Conservation (phyloP, 805 yeast species). For the Wickerhamomyces rabaulensis region DNA sequence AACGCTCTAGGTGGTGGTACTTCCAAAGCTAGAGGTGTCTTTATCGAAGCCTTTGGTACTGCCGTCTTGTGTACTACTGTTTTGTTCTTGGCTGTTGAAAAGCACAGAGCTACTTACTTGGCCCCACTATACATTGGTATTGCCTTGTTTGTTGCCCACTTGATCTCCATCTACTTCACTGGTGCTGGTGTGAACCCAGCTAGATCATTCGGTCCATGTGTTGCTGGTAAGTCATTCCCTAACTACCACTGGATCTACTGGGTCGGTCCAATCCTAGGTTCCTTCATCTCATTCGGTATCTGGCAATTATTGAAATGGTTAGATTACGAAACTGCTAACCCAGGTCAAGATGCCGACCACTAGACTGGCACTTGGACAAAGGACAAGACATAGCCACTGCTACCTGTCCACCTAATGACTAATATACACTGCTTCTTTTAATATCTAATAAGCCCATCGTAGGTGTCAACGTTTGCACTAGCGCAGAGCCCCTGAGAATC, state of each 20-base stretch:
- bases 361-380: constrained; percentile 1
- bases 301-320: constrained; percentile 63
- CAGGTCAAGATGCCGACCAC: constrained; percentile 59
- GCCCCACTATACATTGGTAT: constrained; percentile 85
- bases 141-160: constrained; percentile 75
- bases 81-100: constrained; percentile 78
- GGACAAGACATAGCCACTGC: not conserved
- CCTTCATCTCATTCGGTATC: constrained; percentile 57
- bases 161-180: constrained; percentile 75
- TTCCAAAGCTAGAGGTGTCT: constrained; percentile 70
- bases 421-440: not conserved
- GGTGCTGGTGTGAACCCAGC: constrained; percentile 95
- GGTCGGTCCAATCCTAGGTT: constrained; percentile 81
- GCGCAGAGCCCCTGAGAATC: too few relatives aligned
- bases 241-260: constrained; percentile 87
- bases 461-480: too few relatives aligned
- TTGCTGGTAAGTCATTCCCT: constrained; percentile 72
- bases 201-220: constrained; percentile 78
- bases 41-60: constrained; percentile 80
- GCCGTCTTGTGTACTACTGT: constrained; percentile 70
- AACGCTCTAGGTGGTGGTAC: constrained; percentile 69
- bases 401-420: not conserved
- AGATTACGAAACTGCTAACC: constrained; percentile 64
- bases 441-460: too few relatives aligned
- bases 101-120: constrained; percentile 65